These are phyloP conservation scores for Heliamphora pulchella DNA, from an alignment of 179 eudicot species.

Conservation along the genomic window DNA sequence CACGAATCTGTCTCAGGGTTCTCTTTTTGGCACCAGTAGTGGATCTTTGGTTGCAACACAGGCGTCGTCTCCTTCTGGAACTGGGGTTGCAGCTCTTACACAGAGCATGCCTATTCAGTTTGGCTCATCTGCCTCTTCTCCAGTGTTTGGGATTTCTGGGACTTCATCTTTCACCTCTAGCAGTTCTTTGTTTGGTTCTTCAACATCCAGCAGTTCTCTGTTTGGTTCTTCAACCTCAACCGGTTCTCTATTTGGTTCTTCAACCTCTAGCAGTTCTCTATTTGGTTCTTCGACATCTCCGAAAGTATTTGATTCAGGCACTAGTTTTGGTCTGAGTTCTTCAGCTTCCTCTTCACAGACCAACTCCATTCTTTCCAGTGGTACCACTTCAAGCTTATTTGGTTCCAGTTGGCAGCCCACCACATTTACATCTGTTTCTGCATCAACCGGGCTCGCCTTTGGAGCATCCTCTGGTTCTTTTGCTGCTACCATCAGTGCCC, in stretches of 20 bases:
- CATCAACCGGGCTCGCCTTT: constrained; percentile 33
- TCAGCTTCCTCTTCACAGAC: constrained; percentile 17
- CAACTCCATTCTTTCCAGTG: constrained; percentile 22
- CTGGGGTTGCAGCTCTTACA: constrained; percentile 25
- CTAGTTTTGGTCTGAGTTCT: constrained; percentile 20
- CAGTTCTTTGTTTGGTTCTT: constrained; percentile 26
- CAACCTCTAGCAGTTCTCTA: constrained; percentile 23
- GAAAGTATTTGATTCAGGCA: constrained; percentile 26
- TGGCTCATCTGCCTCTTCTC: constrained; percentile 29
- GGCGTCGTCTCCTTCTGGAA: constrained; percentile 26
- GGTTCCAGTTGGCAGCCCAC: constrained; percentile 31
- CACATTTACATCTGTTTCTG: constrained; percentile 23
- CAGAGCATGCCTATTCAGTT: constrained; percentile 29
- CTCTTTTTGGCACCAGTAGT: constrained; percentile 24
- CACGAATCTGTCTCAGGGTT: constrained; percentile 22
- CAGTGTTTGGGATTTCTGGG: constrained; percentile 27
- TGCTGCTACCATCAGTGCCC: constrained; percentile 19
- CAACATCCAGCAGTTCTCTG: constrained; percentile 22
- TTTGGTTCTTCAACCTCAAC: constrained; percentile 23
- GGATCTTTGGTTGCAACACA: constrained; percentile 22
- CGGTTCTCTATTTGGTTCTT: constrained; percentile 19
- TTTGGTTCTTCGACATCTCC: constrained; percentile 27
- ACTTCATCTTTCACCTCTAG: constrained; percentile 24
- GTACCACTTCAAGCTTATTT: constrained; percentile 28
- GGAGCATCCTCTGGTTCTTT: constrained; percentile 25